These are phyloP conservation scores for Solanum hybrid DNA, from an alignment of 305 asterid genomes.

Conservation along the genomic window DNA sequence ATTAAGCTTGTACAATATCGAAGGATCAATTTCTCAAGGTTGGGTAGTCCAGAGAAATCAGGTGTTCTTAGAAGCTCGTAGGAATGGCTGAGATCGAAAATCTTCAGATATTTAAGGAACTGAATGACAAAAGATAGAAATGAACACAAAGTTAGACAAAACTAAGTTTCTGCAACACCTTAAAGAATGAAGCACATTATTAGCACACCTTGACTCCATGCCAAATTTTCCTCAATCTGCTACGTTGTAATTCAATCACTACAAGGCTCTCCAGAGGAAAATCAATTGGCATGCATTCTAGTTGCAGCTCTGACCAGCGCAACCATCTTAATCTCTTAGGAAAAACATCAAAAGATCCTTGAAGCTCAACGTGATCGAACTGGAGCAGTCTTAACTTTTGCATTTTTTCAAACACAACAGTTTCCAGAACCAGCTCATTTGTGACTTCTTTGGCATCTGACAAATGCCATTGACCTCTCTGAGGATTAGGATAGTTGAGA, in stretches of 20 bases:
- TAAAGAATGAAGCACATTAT: not conserved
- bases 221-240: conserved; percentile 1
- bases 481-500: not conserved
- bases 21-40: conserved; percentile 13
- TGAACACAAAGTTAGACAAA: not conserved
- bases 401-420: conserved; percentile 4
- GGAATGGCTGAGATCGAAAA: conserved; percentile 17
- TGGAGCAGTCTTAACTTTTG: conserved; percentile 14
- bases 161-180: not conserved
- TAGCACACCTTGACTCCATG: conserved; percentile 3
- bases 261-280: conserved; percentile 7
- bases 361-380: conserved; percentile 4
- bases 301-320: conserved; percentile 3
- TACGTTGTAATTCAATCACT: conserved; percentile 6
- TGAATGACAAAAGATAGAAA: not conserved
- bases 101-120: conserved; percentile 7
- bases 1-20: conserved; percentile 5
- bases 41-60: conserved; percentile 11
- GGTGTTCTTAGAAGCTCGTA: conserved; percentile 1
- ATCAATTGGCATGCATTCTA: conserved; percentile 4
- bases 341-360: conserved; percentile 5
- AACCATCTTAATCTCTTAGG: conserved; percentile 15
- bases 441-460: not conserved
- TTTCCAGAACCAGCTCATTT: not conserved
- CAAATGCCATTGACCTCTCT: conserved; percentile 2